Conservation (phyloP, 331 rosid species). For the Malus hybrid region DNA sequence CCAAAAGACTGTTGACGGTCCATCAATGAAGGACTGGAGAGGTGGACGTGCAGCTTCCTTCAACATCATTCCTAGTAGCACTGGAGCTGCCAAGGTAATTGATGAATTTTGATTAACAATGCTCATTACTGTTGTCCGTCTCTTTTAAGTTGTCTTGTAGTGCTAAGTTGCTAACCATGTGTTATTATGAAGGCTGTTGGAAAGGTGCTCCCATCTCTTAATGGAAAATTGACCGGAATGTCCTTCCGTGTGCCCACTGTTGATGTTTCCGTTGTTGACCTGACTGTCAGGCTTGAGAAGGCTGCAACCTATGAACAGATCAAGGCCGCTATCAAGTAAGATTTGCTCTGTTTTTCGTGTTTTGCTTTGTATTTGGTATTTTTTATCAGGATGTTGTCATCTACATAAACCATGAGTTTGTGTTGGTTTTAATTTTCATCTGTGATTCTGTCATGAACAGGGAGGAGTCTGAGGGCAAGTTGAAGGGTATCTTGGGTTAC, state of each 20-base stretch:
- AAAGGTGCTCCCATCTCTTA: conserved; percentile 63
- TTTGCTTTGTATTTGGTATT: neutral
- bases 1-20: conserved; percentile 91
- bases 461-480: conserved; percentile 78
- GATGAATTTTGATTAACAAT: neutral
- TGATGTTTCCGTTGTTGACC: conserved; percentile 90
- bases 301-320: conserved; percentile 57
- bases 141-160: neutral
- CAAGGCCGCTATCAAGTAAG: conserved; percentile 71
- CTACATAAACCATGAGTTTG: neutral
- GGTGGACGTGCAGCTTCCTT: conserved; percentile 96
- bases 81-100: conserved; percentile 86
- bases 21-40: conserved; percentile 89
- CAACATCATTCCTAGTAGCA: conserved; percentile 87
- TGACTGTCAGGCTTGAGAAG: conserved; percentile 69
- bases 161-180: neutral
- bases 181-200: conserved; percentile 59
- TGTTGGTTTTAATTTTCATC: neutral
- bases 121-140: neutral
- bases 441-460: conserved; percentile 24
- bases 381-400: neutral
- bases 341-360: neutral
- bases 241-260: conserved; percentile 78
- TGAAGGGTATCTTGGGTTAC: conserved; percentile 87
- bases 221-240: conserved; percentile 85